Evolutionary conservation across 345 rosid species (phyloP).

Genomic region (Linum usitatissimum): DNA sequence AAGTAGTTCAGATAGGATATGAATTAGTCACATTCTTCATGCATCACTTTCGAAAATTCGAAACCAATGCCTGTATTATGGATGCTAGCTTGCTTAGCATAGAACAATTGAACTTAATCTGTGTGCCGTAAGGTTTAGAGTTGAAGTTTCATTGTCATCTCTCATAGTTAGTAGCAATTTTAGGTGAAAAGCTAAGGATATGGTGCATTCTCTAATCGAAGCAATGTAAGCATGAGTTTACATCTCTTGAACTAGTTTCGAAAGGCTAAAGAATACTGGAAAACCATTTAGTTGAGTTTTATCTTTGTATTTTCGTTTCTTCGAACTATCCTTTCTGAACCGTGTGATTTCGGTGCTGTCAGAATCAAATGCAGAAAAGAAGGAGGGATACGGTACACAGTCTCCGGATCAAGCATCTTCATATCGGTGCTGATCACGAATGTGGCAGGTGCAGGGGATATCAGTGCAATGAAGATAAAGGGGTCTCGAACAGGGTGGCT

Average conservation of each 20-base stretch:
- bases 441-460: slow-evolving; percentile 85
- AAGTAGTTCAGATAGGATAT: neutral
- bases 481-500: slow-evolving; percentile 97
- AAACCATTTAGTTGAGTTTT: no score
- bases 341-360: slow-evolving; percentile 6
- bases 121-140: neutral
- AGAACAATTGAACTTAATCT: no score
- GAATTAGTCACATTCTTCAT: neutral
- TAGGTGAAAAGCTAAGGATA: neutral
- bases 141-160: neutral
- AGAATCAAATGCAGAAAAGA: slow-evolving; percentile 92
- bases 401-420: slow-evolving; percentile 68
- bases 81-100: no score
- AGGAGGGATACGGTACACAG: slow-evolving; percentile 70
- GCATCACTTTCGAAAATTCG: no score
- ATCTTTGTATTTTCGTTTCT: no score
- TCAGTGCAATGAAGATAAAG: slow-evolving; percentile 66
- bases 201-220: neutral
- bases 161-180: neutral
- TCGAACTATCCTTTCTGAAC: neutral
- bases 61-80: no score
- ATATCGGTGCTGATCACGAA: slow-evolving; percentile 75
- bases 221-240: neutral
- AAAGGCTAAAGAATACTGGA: neutral
- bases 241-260: neutral